Evolutionary conservation across 2,329 filamentous ascomycete species (phyloP).

Genomic region (Teratosphaeria destructans): DNA sequence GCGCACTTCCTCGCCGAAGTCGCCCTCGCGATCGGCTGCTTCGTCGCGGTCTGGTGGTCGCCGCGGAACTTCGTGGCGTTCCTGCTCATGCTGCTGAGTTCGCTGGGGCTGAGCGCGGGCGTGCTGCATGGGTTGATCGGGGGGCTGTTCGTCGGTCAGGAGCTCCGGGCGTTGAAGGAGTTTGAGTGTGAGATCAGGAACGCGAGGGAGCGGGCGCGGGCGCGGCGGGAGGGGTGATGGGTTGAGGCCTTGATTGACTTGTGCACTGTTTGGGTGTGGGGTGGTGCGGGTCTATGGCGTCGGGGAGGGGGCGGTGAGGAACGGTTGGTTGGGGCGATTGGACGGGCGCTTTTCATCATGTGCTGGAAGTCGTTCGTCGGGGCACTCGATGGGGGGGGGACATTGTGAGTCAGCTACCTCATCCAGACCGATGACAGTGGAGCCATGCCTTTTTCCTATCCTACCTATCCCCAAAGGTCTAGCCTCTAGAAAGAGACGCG

Average conservation of each 20-base stretch:
- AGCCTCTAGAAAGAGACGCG: too few relatives aligned
- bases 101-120: constrained; percentile 64
- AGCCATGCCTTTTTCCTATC: too few relatives aligned
- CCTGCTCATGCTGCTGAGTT: constrained; percentile 66
- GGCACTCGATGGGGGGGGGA: too few relatives aligned
- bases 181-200: constrained; percentile 88
- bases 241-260: not conserved
- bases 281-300: not conserved
- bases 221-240: not conserved
- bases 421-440: too few relatives aligned
- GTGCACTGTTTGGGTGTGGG: not conserved
- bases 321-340: too few relatives aligned
- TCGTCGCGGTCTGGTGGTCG: constrained; percentile 78
- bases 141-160: constrained; percentile 73
- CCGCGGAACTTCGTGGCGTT: constrained; percentile 68
- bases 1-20: constrained; percentile 63
- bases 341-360: too few relatives aligned
- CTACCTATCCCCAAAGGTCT: too few relatives aligned
- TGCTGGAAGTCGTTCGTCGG: too few relatives aligned
- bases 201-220: constrained; percentile 36
- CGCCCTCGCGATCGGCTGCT: constrained; percentile 58
- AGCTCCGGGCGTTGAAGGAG: constrained; percentile 73
- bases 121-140: constrained; percentile 78
- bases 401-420: too few relatives aligned
- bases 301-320: too few relatives aligned